These are phyloP conservation scores for Dothideomycetes sp. DNA, from an alignment of 2,329 filamentous ascomycete genomes.

Conservation along the genomic window DNA sequence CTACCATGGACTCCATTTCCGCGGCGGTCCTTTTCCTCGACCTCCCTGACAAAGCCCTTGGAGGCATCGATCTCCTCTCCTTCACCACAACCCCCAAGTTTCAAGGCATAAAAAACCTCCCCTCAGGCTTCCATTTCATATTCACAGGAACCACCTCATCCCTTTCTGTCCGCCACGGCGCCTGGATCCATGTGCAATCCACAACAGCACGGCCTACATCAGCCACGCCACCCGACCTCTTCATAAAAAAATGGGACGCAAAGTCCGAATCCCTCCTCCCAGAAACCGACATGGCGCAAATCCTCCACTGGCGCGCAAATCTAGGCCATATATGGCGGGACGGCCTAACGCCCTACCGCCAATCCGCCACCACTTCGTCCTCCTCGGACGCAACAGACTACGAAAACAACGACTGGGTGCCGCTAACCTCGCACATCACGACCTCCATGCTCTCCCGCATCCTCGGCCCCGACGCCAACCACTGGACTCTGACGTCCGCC, in stretches of 20 bases:
- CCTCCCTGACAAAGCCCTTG: slow-evolving; percentile 33
- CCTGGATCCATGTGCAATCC: slow-evolving; percentile 44
- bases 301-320: slow-evolving; percentile 43
- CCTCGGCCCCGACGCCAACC: slow-evolving; percentile 31
- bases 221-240: slow-evolving; percentile 26
- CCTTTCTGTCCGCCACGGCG: slow-evolving; percentile 49
- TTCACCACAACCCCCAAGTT: slow-evolving; percentile 53
- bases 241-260: slow-evolving; percentile 47
- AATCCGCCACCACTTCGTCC: slow-evolving; percentile 22
- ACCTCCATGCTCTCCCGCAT: slow-evolving; percentile 39
- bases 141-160: slow-evolving; percentile 48
- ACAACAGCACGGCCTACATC: too few relatives aligned
- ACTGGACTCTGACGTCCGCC: slow-evolving; percentile 48
- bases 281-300: slow-evolving; percentile 30
- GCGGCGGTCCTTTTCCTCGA: slow-evolving; percentile 30
- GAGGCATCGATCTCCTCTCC: slow-evolving; percentile 46
- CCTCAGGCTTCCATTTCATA: slow-evolving; percentile 48
- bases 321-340: slow-evolving; percentile 45
- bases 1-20: slow-evolving; percentile 9
- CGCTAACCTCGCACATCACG: slow-evolving; percentile 40
- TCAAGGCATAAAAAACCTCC: slow-evolving; percentile 48
- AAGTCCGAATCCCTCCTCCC: slow-evolving; percentile 33
- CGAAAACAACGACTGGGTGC: slow-evolving; percentile 42
- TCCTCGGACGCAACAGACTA: slow-evolving; percentile 23
- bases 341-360: slow-evolving; percentile 37